phyloP scores from a whole-genome alignment of 1,284 basidiomycete species.

The Sporisorium reilianum region DNA sequence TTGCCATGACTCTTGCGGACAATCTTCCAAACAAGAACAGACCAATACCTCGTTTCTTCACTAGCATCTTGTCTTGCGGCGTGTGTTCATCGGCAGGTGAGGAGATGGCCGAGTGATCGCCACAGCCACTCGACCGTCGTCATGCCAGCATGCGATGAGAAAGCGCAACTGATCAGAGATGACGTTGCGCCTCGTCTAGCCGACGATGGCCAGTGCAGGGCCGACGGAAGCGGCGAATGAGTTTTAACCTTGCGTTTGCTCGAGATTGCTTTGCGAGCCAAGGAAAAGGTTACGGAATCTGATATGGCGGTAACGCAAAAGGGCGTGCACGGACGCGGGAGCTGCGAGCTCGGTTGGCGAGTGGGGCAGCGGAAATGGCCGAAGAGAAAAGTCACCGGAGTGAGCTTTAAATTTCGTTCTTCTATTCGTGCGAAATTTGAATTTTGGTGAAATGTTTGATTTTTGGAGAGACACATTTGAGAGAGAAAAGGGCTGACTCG shows the following conservation, averaged over 20 bases:
- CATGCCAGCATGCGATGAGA: not conserved
- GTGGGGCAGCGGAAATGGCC: not conserved
- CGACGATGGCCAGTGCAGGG: not conserved
- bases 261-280: too few species aligned
- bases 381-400: constrained; percentile 8
- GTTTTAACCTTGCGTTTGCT: not conserved
- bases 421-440: constrained; percentile 17
- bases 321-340: not conserved
- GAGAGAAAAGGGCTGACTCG: not conserved
- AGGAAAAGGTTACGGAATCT: not conserved
- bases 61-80: constrained; percentile 30
- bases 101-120: too few species aligned
- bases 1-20: constrained; percentile 12
- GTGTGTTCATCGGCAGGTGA: too few species aligned
- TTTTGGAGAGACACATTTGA: not conserved
- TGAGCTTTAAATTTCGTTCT: constrained; percentile 1
- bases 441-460: not conserved
- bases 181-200: not conserved
- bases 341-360: not conserved
- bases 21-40: constrained; percentile 6
- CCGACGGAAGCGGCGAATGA: not conserved
- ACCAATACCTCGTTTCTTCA: constrained; percentile 8
- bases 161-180: not conserved
- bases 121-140: not conserved
- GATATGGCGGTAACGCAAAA: not conserved